Evolutionary conservation across 2,329 filamentous ascomycete genomes (phyloP), one percentile per base, ranked within the genome.

Genomic region (Rutstroemia sp.): DNA sequence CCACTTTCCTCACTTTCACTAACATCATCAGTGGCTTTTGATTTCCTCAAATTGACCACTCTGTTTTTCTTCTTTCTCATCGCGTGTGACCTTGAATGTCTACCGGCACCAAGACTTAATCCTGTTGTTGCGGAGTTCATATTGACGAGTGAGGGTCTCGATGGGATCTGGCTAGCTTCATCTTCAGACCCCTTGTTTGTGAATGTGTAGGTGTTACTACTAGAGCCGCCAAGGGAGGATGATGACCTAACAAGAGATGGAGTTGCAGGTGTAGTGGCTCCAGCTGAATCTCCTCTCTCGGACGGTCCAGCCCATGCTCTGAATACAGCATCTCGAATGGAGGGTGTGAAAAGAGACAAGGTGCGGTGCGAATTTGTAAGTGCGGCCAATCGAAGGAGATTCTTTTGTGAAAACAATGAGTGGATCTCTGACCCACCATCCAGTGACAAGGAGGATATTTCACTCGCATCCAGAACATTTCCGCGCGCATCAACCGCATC

Each of bases 331-430:
- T 97, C 90, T 52, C 83, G 78, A 57, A 97, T 92, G n/a, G 87
- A 84, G 0, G 92, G 91, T 1, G 92, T 96, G 69, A 95, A 95
- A 0, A 97, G 76, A 4, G 92, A 95, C 37, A 97, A 74, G 0
- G 94, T 97, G 48, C 89, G 84, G 65, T 97, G 91, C 2, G 91
- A 95, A 67, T 95, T 88, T 4, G 84, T 91, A 57, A 99, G 76
- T 0, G 89, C 83, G 23, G 88, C 89, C 12, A 99, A 77, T 51
- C 89, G 86, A 23, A 95, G 73, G 39, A 97, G 76, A 65, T 96
- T 97, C 78, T 95, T 96, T 68, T 96, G 90, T 0, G 92, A 97
- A 70, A 99, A 97, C 5, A 95, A 80, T 0, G 90, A 91, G 70
- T 95, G 90, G 19, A 87, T 83, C 68, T 96, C 92, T 6, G 87